Base-by-base conservation (phyloP, 306 rosid species). In the Cucumis cinereus region DNA sequence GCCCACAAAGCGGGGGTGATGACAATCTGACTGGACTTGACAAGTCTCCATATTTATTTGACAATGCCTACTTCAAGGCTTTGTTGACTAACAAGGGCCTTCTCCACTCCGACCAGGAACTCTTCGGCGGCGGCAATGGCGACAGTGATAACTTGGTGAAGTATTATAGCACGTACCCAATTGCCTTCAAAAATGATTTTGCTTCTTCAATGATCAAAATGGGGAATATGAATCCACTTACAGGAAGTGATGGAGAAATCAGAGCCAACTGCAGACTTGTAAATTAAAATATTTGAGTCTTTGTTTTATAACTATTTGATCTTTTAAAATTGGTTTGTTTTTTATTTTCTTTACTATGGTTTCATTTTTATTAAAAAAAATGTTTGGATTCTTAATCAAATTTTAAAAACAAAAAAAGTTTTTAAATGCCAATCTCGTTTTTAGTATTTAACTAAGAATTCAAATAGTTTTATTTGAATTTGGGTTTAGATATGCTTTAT, bases 91-190 rank as follows among this genome's bases (percentile, higher is more conserved):
- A 24, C 4, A 78, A 76, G 75, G 85, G 87, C 30, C 83, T 81
- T 43, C 74, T 84, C 7, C 87, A 84, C 50, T 78, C 85, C 23
- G 87, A 84, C 47, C 87, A 84, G 75, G 73, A 81, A 43, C 83
- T 84, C 26, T 84, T 69, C 71, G 82, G 79, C 60, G 47, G 77
- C 40, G 81, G 82, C 53, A 80, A 73, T 0, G 22, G 70, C 40
- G 62, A 54, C 1, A 81, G 77, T 2, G 85, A 84, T 40, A 30
- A 22, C 7, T 40, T 81, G 79, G 85, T 84, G 79, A 41, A 10
- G 35, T 33, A 15, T 5, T 83, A 83, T 41, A 73, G 71, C 14
- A 2, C 8, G 5, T 10, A 69, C 7, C 78, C 67, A 1, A 0
- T 1, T 0, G 59, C 33, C 10, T 84, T 84, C 4, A 45, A 33